Evolutionary conservation across 2,329 filamentous ascomycete species (phyloP).

Genomic region (Aureobasidium sp.): DNA sequence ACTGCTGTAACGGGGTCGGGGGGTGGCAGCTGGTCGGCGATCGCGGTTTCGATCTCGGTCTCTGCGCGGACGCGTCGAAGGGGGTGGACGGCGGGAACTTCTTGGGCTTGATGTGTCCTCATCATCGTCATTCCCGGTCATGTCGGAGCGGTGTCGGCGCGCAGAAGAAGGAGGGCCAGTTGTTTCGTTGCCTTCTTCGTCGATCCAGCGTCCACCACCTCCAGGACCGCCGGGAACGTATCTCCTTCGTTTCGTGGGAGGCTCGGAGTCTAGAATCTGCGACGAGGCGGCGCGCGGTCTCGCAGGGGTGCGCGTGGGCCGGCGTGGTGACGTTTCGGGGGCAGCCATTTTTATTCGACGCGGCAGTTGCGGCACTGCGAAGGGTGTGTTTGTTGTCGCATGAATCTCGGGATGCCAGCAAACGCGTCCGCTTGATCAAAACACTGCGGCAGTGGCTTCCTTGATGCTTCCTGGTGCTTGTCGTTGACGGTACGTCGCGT

Average conservation of each 20-base stretch:
- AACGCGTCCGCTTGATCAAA: not conserved
- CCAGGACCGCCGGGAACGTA: slow-evolving; percentile 85
- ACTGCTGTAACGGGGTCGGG: slow-evolving; percentile 68
- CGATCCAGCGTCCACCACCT: slow-evolving; percentile 76
- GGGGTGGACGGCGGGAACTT: slow-evolving; percentile 17
- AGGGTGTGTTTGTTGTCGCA: not conserved
- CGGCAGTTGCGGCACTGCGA: slow-evolving; percentile 7
- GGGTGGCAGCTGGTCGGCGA: slow-evolving; percentile 37
- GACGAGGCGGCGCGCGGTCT: slow-evolving; percentile 23
- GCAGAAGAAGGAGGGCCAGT: slow-evolving; percentile 19
- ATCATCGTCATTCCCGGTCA: slow-evolving; percentile 17
- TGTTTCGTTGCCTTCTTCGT: slow-evolving; percentile 59
- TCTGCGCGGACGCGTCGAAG: slow-evolving; percentile 24
- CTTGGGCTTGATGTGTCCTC: slow-evolving; percentile 6
- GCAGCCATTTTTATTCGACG: slow-evolving; percentile 22
- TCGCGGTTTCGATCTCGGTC: slow-evolving; percentile 35
- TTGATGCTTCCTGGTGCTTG: not conserved
- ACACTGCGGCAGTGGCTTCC: not conserved
- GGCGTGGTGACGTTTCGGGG: slow-evolving; percentile 22
- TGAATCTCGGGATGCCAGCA: not conserved
- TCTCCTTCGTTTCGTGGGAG: slow-evolving; percentile 40
- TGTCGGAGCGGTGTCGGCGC: slow-evolving; percentile 8
- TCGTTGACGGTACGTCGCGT: slow-evolving; percentile 4
- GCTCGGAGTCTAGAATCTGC: slow-evolving; percentile 33
- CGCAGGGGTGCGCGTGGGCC: slow-evolving; percentile 25